Evolutionary conservation across 2,329 filamentous ascomycete species (phyloP).

Genomic region (Cryphonectria japonica): DNA sequence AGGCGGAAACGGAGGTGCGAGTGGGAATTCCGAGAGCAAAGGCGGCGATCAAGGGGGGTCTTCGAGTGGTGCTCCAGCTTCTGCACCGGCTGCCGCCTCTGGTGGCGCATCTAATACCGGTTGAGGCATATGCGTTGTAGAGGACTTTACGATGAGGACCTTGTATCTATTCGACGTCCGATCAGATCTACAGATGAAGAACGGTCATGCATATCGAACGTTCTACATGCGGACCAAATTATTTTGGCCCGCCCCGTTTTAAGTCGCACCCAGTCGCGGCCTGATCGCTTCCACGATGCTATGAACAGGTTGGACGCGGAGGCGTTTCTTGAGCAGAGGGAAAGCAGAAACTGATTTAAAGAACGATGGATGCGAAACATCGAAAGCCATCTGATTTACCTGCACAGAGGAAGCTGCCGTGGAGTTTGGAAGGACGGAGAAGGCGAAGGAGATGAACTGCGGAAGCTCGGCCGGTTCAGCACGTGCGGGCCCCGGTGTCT

Average conservation of each 20-base stretch:
- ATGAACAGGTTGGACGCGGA: neutral
- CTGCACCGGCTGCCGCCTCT: slow-evolving; percentile 9
- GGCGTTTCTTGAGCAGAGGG: neutral
- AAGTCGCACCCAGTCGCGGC: neutral
- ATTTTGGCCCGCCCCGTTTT: neutral
- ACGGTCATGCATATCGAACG: neutral
- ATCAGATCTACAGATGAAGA: neutral
- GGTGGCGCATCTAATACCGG: slow-evolving; percentile 18
- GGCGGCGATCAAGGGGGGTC: slow-evolving; percentile 12
- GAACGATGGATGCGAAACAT: neutral
- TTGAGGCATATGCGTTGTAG: slow-evolving; percentile 6
- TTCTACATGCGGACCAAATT: neutral
- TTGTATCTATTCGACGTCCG: neutral
- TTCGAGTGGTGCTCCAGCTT: slow-evolving; percentile 13
- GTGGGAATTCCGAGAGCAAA: slow-evolving; percentile 21
- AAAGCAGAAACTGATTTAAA: neutral
- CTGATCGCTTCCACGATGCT: neutral
- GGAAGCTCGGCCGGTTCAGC: neutral
- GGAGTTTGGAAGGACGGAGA: neutral
- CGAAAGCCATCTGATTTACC: neutral
- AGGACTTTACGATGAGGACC: neutral
- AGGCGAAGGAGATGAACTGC: neutral
- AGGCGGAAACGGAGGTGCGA: slow-evolving; percentile 23
- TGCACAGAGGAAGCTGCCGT: too few relatives aligned
- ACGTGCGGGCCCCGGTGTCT: neutral